Evolutionary conservation across 257 asterid genomes (phyloP).

Genomic region (Fraxinus quadrangulata): DNA sequence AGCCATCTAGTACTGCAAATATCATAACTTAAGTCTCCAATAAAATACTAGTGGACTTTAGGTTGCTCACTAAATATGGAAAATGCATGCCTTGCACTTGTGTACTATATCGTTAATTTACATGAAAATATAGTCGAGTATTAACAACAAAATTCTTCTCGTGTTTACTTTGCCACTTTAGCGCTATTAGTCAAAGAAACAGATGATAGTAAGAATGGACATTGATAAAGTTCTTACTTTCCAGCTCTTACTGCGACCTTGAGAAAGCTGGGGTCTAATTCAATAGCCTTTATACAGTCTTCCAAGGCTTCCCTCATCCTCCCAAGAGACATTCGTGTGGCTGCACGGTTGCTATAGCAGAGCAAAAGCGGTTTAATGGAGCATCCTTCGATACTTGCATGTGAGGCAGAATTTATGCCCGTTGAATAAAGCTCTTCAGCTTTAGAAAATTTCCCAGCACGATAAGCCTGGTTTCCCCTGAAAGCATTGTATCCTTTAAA

Average conservation of each 20-base stretch:
- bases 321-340: constrained; percentile 84
- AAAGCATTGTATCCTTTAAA: constrained; percentile 22
- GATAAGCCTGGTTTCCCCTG: constrained; percentile 96
- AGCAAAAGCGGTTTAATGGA: constrained; percentile 58
- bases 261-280: constrained; percentile 66
- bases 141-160: neutral
- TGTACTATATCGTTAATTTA: neutral
- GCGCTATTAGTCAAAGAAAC: constrained; percentile 1
- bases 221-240: constrained; percentile 56
- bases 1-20: neutral
- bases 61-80: neutral
- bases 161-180: constrained; percentile 1
- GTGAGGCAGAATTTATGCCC: constrained; percentile 63
- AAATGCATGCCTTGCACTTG: neutral
- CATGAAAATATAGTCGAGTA: neutral
- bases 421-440: constrained; percentile 82
- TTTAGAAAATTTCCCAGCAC: constrained; percentile 57
- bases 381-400: constrained; percentile 33
- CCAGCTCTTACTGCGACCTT: constrained; percentile 82
- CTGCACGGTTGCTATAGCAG: constrained; percentile 98
- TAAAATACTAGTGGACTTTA: neutral
- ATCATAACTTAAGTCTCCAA: neutral
- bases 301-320: constrained; percentile 86
- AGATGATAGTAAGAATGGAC: constrained; percentile 10
- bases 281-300: constrained; percentile 78